Conservation (phyloP, 768 basidiomycete species). For the Tylopilus subfusipes region DNA sequence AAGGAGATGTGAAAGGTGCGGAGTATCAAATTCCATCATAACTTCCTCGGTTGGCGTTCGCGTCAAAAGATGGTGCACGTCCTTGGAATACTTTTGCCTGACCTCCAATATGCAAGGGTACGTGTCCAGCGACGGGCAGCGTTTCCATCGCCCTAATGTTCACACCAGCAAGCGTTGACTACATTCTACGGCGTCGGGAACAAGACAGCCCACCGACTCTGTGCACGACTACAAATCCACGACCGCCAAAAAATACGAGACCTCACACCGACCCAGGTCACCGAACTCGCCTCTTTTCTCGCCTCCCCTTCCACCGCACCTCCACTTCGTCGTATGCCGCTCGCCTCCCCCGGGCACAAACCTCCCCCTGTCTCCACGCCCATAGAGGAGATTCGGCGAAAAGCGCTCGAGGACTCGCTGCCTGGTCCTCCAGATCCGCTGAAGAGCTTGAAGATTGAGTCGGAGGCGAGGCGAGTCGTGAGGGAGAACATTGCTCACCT, state of each 20-base stretch:
- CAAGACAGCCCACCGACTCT: conserved; percentile 71
- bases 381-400: conserved; percentile 27
- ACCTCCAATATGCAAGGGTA: conserved; percentile 74
- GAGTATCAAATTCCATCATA: conserved; percentile 26
- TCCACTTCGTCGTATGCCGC: conserved; percentile 60
- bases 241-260: conserved; percentile 76
- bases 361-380: conserved; percentile 43
- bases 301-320: conserved; percentile 81
- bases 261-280: conserved; percentile 83
- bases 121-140: conserved; percentile 20
- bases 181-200: conserved; percentile 86
- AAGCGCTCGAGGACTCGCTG: conserved; percentile 33
- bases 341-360: conserved; percentile 53
- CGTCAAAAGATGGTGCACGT: conserved; percentile 70
- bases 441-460: conserved; percentile 77
- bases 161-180: conserved; percentile 77
- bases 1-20: conserved; percentile 13
- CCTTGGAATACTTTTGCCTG: conserved; percentile 79
- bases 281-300: conserved; percentile 89
- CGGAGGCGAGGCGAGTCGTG: conserved; percentile 76
- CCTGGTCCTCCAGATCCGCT: conserved; percentile 55
- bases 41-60: neutral
- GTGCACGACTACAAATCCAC: conserved; percentile 91
- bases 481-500: conserved; percentile 92
- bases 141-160: neutral